A percentile compares a stretch with the other conserved stretches of the same genome.
Evolutionary conservation across 2,329 filamentous ascomycete genomes (phyloP).

Genomic region (Curvularia hawaiiensis): DNA sequence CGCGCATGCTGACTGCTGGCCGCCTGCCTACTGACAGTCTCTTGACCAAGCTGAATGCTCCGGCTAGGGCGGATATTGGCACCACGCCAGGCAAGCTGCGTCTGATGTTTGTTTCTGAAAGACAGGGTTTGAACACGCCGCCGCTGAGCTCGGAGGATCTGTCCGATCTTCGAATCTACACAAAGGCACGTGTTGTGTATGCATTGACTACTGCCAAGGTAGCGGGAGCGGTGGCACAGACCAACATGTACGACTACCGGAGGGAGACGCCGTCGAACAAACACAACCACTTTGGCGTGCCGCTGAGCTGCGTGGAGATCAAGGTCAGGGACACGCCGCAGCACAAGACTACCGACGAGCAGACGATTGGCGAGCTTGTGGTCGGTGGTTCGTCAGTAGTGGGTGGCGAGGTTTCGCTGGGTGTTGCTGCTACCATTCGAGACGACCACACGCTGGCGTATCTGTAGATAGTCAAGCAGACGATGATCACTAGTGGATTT

Average conservation of each 20-base stretch:
- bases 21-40: conserved; percentile 72
- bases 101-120: conserved; percentile 79
- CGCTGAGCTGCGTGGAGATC: conserved; percentile 79
- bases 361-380: conserved; percentile 62
- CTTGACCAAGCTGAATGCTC: conserved; percentile 66
- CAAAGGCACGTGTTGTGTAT: conserved; percentile 80
- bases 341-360: conserved; percentile 67
- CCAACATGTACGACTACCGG: conserved; percentile 85
- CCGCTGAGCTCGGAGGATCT: conserved; percentile 71
- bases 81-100: conserved; percentile 75
- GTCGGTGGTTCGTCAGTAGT: conserved; percentile 76
- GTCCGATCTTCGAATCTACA: conserved; percentile 81
- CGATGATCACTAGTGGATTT: neutral
- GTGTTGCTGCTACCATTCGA: conserved; percentile 67
- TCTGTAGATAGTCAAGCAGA: conserved; percentile 25
- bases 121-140: conserved; percentile 65
- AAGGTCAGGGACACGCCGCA: conserved; percentile 68
- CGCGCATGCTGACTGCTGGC: conserved; percentile 72
- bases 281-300: conserved; percentile 77
- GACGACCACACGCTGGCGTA: conserved; percentile 75
- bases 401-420: conserved; percentile 67
- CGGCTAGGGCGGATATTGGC: conserved; percentile 64
- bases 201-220: conserved; percentile 81
- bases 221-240: conserved; percentile 90
- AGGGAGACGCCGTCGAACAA: conserved; percentile 49